These are phyloP conservation scores for Xylariales sp. DNA, from an alignment of 2,329 filamentous ascomycete species.

Conservation along the genomic window DNA sequence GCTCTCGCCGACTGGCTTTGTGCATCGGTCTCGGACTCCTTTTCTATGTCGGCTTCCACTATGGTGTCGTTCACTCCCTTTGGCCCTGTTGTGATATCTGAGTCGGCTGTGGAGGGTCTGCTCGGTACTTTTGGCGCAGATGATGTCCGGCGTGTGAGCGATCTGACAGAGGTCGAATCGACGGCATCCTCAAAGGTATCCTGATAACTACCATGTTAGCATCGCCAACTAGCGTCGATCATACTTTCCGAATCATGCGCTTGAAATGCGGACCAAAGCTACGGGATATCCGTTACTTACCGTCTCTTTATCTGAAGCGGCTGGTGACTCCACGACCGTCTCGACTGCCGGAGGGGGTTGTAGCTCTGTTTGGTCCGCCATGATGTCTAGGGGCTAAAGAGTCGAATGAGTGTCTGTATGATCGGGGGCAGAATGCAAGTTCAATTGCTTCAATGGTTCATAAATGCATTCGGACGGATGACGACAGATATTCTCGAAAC, in stretches of 20 bases:
- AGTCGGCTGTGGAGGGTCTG: too few species aligned
- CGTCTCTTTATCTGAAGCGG: slow-evolving; percentile 34
- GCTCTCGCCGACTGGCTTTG: slow-evolving; percentile 30
- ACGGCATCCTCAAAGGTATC: slow-evolving; percentile 81
- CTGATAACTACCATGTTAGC: slow-evolving; percentile 33
- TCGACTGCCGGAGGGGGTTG: slow-evolving; percentile 17
- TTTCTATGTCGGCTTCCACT: slow-evolving; percentile 15
- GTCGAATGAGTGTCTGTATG: neutral
- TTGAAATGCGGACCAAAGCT: slow-evolving; percentile 6
- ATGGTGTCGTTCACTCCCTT: slow-evolving; percentile 23
- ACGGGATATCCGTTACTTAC: slow-evolving; percentile 23
- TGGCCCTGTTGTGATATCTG: neutral
- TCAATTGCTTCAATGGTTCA: neutral
- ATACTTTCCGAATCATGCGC: neutral
- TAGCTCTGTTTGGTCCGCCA: slow-evolving; percentile 27
- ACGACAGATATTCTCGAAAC: too few species aligned
- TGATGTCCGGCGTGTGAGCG: slow-evolving; percentile 50
- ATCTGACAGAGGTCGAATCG: slow-evolving; percentile 60
- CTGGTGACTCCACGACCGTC: slow-evolving; percentile 22
- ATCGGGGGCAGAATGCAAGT: neutral
- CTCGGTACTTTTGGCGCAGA: slow-evolving; percentile 15
- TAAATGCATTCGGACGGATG: neutral
- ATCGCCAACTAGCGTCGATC: neutral
- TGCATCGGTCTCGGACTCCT: slow-evolving; percentile 11
- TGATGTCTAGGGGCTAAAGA: slow-evolving; percentile 10